phyloP scores from a whole-genome alignment of 2,329 filamentous ascomycete genomes.

The Cladosporium sp. region DNA sequence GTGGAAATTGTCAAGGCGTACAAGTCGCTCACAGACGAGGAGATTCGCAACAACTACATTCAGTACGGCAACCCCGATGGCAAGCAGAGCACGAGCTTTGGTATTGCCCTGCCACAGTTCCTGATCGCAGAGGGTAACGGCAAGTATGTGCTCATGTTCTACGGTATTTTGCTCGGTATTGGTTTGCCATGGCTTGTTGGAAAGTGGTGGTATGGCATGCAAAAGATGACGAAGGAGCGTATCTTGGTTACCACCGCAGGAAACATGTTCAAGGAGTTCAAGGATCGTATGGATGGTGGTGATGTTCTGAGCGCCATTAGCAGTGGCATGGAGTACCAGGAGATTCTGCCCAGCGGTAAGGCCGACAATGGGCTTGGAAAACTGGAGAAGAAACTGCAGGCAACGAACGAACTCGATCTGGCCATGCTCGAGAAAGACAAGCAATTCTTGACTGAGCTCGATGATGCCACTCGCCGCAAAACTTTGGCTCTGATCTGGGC shows the following conservation, averaged over 20 bases:
- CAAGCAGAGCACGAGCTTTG: slow-evolving; percentile 97
- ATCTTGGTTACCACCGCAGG: slow-evolving; percentile 91
- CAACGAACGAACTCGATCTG: slow-evolving; percentile 50
- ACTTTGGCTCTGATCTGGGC: slow-evolving; percentile 89
- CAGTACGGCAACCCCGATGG: slow-evolving; percentile 96
- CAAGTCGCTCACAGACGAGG: slow-evolving; percentile 95
- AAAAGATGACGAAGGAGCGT: slow-evolving; percentile 87
- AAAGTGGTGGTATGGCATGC: slow-evolving; percentile 98
- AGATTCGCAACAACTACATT: slow-evolving; percentile 93
- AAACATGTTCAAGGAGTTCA: slow-evolving; percentile 89
- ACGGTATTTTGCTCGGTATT: slow-evolving; percentile 82
- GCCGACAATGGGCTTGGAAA: slow-evolving; percentile 77
- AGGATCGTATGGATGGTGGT: slow-evolving; percentile 75
- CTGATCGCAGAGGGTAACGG: slow-evolving; percentile 91
- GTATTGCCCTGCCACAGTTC: slow-evolving; percentile 90
- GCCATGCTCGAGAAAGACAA: slow-evolving; percentile 69
- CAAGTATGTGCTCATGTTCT: slow-evolving; percentile 90
- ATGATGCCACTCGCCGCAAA: slow-evolving; percentile 77
- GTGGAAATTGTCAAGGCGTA: slow-evolving; percentile 97
- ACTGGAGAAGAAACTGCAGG: slow-evolving; percentile 70
- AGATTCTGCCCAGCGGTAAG: slow-evolving; percentile 70
- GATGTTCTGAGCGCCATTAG: slow-evolving; percentile 79
- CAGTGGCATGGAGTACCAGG: slow-evolving; percentile 78
- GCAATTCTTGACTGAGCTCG: slow-evolving; percentile 71
- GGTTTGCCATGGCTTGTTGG: slow-evolving; percentile 90